phyloP scores from a whole-genome alignment of 2,329 filamentous ascomycete species.

The Penicillium sp. region DNA sequence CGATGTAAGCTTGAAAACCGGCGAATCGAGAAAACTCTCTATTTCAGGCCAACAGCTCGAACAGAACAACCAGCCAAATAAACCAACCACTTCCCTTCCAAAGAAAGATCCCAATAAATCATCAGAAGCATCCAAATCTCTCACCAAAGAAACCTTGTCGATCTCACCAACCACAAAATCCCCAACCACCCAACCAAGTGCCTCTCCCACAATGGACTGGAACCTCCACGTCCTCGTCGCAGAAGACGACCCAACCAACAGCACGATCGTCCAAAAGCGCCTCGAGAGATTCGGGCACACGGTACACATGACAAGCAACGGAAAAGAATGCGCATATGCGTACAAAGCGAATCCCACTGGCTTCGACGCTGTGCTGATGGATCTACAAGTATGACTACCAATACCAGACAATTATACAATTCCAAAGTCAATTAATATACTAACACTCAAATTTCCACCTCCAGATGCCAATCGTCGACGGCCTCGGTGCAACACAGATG shows the following conservation, averaged over 20 bases:
- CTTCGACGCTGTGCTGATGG: conserved; percentile 85
- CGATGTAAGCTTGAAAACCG: conserved; percentile 14
- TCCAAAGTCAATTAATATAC: not conserved
- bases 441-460: not conserved
- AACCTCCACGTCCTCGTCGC: conserved; percentile 66
- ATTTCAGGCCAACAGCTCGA: conserved; percentile 8
- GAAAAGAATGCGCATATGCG: conserved; percentile 74
- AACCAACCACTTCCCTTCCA: not conserved
- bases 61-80: not conserved
- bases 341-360: conserved; percentile 62
- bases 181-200: not conserved
- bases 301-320: conserved; percentile 73
- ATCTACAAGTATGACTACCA: conserved; percentile 70
- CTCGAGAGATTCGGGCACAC: conserved; percentile 73
- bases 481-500: conserved; percentile 76
- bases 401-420: not conserved
- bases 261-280: conserved; percentile 75
- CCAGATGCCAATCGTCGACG: conserved; percentile 91
- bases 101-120: not conserved
- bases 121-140: not conserved
- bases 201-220: not conserved
- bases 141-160: not conserved
- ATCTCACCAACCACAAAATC: not conserved
- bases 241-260: conserved; percentile 86
- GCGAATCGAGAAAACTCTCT: conserved; percentile 15